A percentile compares a stretch with the other conserved stretches of the same genome.
These are phyloP conservation scores for Penicillium longicatenatum DNA, from an alignment of 495 filamentous ascomycete genomes.

Conservation along the genomic window DNA sequence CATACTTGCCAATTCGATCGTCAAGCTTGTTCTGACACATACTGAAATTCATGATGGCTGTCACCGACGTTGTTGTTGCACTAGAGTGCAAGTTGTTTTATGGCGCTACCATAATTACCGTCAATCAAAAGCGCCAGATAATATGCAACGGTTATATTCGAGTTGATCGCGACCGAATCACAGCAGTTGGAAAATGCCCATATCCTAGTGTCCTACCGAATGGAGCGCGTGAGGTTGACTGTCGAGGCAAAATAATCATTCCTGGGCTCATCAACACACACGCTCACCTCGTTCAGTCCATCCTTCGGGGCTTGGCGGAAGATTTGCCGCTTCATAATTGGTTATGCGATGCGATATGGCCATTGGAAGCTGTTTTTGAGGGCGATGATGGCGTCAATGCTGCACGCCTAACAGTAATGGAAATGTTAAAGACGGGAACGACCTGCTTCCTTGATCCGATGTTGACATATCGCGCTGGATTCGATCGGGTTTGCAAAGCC, in stretches of 20 bases:
- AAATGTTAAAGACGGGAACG: slow-evolving; percentile 49
- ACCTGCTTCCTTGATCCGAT: slow-evolving; percentile 51
- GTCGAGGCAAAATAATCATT: slow-evolving; percentile 40
- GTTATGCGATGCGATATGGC: slow-evolving; percentile 48
- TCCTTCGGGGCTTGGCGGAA: slow-evolving; percentile 45
- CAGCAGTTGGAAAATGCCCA: slow-evolving; percentile 37
- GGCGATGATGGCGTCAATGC: slow-evolving; percentile 42
- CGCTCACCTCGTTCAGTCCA: slow-evolving; percentile 45
- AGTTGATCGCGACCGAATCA: slow-evolving; percentile 34
- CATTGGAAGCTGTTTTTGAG: slow-evolving; percentile 39
- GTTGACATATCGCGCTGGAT: slow-evolving; percentile 43
- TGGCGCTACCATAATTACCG: slow-evolving; percentile 44
- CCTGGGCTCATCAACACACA: slow-evolving; percentile 48
- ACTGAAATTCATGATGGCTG: slow-evolving; percentile 10
- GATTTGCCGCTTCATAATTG: slow-evolving; percentile 43
- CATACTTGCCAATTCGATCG: too few relatives aligned
- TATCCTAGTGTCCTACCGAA: slow-evolving; percentile 7
- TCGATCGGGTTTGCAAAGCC: slow-evolving; percentile 39
- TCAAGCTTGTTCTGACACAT: background rate
- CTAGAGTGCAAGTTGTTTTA: slow-evolving; percentile 11
- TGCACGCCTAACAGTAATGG: slow-evolving; percentile 41
- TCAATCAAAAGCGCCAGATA: slow-evolving; percentile 40
- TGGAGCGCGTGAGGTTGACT: slow-evolving; percentile 23
- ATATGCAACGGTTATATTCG: slow-evolving; percentile 43
- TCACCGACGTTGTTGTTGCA: background rate